Conservation (phyloP, 768 basidiomycete species). For the Pisolithus microcarpus region DNA sequence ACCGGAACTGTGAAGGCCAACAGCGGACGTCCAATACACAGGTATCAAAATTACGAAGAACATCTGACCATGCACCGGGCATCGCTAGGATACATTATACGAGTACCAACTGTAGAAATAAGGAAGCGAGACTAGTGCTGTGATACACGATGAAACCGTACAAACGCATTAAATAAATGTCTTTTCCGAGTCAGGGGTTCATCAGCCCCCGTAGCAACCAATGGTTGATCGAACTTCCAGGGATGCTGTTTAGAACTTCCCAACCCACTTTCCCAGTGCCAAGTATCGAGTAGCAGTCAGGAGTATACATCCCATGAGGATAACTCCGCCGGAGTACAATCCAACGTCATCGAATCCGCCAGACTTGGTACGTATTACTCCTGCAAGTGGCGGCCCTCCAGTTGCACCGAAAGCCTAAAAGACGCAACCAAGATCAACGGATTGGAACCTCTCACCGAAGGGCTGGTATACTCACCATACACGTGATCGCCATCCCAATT, state of each 20-base stretch:
- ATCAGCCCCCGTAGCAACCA: no score
- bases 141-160: neutral
- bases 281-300: constrained; percentile 1
- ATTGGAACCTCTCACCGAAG: neutral
- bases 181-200: no score
- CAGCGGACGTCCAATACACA: no score
- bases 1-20: neutral
- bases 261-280: constrained; percentile 5
- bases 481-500: constrained; percentile 5
- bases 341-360: constrained; percentile 4
- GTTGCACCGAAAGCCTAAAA: neutral
- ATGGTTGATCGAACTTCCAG: no score
- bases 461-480: neutral
- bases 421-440: neutral
- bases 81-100: no score
- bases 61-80: no score
- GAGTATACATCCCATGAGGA: constrained; percentile 1
- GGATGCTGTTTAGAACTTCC: constrained; percentile 1
- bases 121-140: neutral
- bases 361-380: constrained; percentile 1
- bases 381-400: constrained; percentile 3
- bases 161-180: no score
- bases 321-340: constrained; percentile 2
- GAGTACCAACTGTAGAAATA: no score
- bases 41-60: no score